A percentile compares a stretch with the other conserved stretches of the same genome.
Evolutionary conservation across 2,329 filamentous ascomycete species (phyloP).

Genomic region (Colletotrichum caudatum): DNA sequence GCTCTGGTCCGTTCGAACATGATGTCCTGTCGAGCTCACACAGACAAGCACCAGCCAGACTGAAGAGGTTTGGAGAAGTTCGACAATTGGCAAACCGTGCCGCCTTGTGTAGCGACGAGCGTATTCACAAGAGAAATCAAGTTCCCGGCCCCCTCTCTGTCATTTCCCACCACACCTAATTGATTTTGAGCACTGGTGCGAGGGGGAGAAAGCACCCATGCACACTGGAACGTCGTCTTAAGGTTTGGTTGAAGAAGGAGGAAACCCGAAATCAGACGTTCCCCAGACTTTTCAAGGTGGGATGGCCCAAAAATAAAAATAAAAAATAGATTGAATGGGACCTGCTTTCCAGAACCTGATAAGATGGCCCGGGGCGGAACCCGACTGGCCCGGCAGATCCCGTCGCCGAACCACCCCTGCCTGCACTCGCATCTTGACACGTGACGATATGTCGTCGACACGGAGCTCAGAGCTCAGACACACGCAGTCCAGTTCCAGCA

Average conservation of each 20-base stretch:
- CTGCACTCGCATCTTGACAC: conserved; percentile 18
- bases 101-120: not conserved
- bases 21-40: not conserved
- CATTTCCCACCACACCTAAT: not conserved
- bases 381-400: conserved; percentile 31
- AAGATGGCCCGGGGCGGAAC: not conserved
- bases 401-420: conserved; percentile 9
- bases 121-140: not conserved
- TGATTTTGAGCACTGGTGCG: not conserved
- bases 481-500: conserved; percentile 15
- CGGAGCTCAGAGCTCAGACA: conserved; percentile 26
- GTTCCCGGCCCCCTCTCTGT: not conserved
- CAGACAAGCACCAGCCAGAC: not conserved
- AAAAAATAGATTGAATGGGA: conserved; percentile 3
- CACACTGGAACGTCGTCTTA: conserved; percentile 6
- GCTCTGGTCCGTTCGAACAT: not conserved
- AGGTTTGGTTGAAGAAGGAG: conserved; percentile 15
- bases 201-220: not conserved
- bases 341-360: conserved; percentile 28
- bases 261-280: conserved; percentile 9
- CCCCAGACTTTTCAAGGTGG: conserved; percentile 38
- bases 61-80: not conserved
- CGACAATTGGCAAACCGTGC: not conserved
- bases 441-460: conserved; percentile 36
- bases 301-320: conserved; percentile 24